Base-by-base conservation (phyloP, 257 asterid genomes). In the Nicotiana knightiana region DNA sequence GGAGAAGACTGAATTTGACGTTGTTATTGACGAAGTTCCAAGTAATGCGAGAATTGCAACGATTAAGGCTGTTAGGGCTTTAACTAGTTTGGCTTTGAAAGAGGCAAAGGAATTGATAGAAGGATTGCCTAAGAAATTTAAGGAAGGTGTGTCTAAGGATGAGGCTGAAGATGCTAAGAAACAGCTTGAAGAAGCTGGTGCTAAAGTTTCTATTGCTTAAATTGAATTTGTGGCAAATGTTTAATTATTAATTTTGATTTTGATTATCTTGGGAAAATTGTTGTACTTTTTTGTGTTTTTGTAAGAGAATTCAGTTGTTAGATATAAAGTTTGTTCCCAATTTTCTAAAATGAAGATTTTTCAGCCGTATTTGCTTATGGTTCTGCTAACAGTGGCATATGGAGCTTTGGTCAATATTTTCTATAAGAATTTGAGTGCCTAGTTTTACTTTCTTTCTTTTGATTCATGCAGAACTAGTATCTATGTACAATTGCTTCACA, bases 151-250 rank as follows among this genome's bases (percentile, higher is more conserved):
- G 81, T 85, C 96, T 28, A 91, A 92, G 63, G 98, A 95, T 21
- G 99, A 95, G 63, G 98, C 98, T 10, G 98, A 93, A 61, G 99
- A 93, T 48, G 98, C 96, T 24, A 95, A 93, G 91, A 95, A 95
- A 88, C 94, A 93, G 90, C 99, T 95, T 1, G 98, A 93, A 82
- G 98, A 48, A 9, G 99, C 98, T 66, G 98, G 99, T 17, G 97
- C 98, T 5, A 92, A 92, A 82, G 85, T 95, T 18, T 80, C 97
- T 32, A 93, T 95, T 83, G 89, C 83, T 81, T 83, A 75, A 82
- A 13, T 9, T 24, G 28, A 39, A 15, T 33, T 33, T 55, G 53
- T 48, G 63, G 67, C 53, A 53, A 70, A 79, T 58, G 55, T 28
- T 54, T 43, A 18, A 65, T 67, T 48, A 53, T 64, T 32, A 26